A percentile compares a stretch with the other conserved stretches of the same genome.
Evolutionary conservation across 371 early-diverging fungal genomes (phyloP).

Genomic region (Apophysomyces ossiformis): DNA sequence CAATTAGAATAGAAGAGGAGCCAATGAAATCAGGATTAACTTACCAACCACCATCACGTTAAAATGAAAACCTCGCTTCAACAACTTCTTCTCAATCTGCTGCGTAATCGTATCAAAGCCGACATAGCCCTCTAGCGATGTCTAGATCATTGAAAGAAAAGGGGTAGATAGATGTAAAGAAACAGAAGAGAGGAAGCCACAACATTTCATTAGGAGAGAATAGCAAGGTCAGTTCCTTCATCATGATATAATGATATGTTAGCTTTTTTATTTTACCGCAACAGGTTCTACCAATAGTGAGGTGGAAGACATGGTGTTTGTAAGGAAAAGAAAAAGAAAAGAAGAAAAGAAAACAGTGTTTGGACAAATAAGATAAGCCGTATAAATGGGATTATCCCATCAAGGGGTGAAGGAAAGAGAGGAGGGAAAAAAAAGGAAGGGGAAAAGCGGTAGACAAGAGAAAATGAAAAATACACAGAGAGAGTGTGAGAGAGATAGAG

Average conservation of each 20-base stretch:
- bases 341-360: conserved; percentile 14
- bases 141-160: conserved; percentile 36
- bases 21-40: not conserved
- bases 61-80: conserved; percentile 94
- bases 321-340: conserved; percentile 10
- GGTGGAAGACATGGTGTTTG: conserved; percentile 21
- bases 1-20: not conserved
- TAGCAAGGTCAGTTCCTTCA: not conserved
- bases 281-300: conserved; percentile 24
- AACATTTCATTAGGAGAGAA: not conserved
- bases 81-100: conserved; percentile 91
- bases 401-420: conserved; percentile 5
- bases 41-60: conserved; percentile 94
- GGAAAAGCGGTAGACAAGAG: not conserved
- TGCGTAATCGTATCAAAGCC: conserved; percentile 95
- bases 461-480: not conserved
- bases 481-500: no score
- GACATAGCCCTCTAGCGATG: conserved; percentile 78
- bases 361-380: conserved; percentile 12
- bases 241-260: not conserved
- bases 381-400: conserved; percentile 18
- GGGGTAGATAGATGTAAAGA: not conserved
- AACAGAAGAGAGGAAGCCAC: not conserved
- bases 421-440: conserved; percentile 2
- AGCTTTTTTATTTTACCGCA: conserved; percentile 15